These are phyloP conservation scores for Trypanosoma caninum DNA, from an alignment of 208 protist species.

Conservation along the genomic window DNA sequence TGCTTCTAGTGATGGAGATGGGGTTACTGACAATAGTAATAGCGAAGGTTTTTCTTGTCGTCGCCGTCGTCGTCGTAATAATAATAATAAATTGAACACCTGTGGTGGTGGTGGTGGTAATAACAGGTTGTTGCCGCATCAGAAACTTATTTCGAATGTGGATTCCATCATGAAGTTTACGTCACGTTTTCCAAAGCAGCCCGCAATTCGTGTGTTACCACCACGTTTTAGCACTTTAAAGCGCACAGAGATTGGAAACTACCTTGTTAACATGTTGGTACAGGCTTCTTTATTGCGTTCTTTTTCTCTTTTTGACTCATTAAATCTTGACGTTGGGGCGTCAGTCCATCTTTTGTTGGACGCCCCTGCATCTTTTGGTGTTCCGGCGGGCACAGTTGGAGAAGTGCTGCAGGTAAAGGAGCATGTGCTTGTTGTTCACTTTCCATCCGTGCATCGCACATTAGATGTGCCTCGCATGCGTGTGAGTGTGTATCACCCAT, in stretches of 20 bases:
- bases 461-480: conserved; percentile 77
- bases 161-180: conserved; percentile 53
- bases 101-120: neutral
- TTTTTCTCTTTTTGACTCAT: conserved; percentile 57
- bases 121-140: neutral
- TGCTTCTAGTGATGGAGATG: conserved; percentile 5
- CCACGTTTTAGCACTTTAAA: conserved; percentile 56
- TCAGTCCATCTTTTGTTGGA: conserved; percentile 73
- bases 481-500: conserved; percentile 59
- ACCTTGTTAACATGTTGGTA: conserved; percentile 70
- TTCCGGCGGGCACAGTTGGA: conserved; percentile 73
- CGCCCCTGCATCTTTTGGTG: conserved; percentile 41
- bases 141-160: conserved; percentile 57
- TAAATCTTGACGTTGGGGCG: conserved; percentile 72
- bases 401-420: conserved; percentile 75
- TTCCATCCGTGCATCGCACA: conserved; percentile 66
- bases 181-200: conserved; percentile 76
- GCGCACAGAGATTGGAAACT: conserved; percentile 75
- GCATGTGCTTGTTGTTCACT: conserved; percentile 78
- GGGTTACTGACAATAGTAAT: conserved; percentile 2
- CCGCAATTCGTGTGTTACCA: conserved; percentile 51
- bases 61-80: neutral
- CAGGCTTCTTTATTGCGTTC: conserved; percentile 47
- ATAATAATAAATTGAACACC: conserved; percentile 11
- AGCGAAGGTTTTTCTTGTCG: no score